Evolutionary conservation across 139 green algal species (phyloP), one percentile per base, ranked within the genome.

Genomic region (Chlorella sp.): DNA sequence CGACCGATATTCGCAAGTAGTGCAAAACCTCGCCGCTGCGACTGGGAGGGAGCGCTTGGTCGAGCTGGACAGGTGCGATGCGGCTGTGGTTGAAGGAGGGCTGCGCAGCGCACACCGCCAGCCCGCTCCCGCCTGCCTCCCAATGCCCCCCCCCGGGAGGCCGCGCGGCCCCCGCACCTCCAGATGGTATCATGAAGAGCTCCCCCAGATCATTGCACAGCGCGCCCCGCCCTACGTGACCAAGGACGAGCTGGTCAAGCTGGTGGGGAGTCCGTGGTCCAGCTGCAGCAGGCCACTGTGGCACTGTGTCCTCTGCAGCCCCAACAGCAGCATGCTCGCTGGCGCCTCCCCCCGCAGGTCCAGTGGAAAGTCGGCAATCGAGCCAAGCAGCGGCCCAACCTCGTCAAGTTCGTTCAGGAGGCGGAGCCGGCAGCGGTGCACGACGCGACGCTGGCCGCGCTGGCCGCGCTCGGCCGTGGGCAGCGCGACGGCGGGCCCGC

Each of bases 281-380:
- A n/a, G 14, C 3, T 33, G 35, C 40, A 27, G 64, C 40, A 15
- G 40, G 45, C 40, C 38, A n/a, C 36, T 5, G 27, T 0, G 21
- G 33, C 6, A 23, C 33, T 42, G 33, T 40, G 35, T 21, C 33
- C 23, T 38, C 58, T 56, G 46, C 63, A 45, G 11, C 61, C 6
- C 17, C 58, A 6, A 9, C 42, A 42, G 1, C 15, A 55, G 53
- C 53, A 73, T 4, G 51, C 14, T 33, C 1, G 9, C 25, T 45
- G 25, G 14, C 19, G 19, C 5, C 51, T 68, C 38, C 62, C 62
- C 2, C 36, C 27, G 5, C 77, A 90, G 85, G 87, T 94, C 5
- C 86, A 92, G 0, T 94, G 90, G 90, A 95, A 95, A 72, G 41
- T 95, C 55, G n/a, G n/a, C n/a, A 82, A 45, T 1, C 71, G 86